Conservation (phyloP, 202 grass and related monocot genomes). For the Elaeis oleifera region DNA sequence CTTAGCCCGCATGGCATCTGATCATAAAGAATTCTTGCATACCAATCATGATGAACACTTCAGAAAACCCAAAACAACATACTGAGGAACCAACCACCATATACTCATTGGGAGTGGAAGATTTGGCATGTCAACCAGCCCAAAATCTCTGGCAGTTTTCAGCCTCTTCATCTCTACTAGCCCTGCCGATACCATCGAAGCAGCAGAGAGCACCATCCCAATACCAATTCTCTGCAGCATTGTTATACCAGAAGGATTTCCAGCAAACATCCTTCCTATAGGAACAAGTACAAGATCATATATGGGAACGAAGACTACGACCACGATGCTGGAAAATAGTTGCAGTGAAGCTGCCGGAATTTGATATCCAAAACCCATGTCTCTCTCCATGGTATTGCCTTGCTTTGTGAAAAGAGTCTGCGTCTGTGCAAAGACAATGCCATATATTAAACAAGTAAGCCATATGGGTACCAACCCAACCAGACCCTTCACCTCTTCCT, state of each 20-base stretch:
- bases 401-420: conserved; percentile 69
- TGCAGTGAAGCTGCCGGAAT: conserved; percentile 42
- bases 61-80: conserved; percentile 42
- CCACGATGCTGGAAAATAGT: conserved; percentile 32
- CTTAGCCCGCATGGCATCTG: conserved; percentile 49
- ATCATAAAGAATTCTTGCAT: conserved; percentile 82
- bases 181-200: conserved; percentile 26
- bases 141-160: conserved; percentile 29
- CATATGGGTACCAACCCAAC: conserved; percentile 51
- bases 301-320: conserved; percentile 27
- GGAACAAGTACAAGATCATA: conserved; percentile 56
- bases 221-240: conserved; percentile 65
- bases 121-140: conserved; percentile 17
- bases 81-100: conserved; percentile 70
- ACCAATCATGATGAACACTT: conserved; percentile 52
- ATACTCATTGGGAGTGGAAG: conserved; percentile 43
- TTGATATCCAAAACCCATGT: conserved; percentile 31
- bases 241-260: conserved; percentile 36
- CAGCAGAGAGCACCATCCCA: conserved; percentile 36
- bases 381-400: conserved; percentile 49
- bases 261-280: conserved; percentile 15
- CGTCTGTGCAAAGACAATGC: conserved; percentile 45
- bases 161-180: conserved; percentile 57
- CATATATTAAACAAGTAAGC: conserved; percentile 48
- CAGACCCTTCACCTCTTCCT: conserved; percentile 32